A percentile compares a stretch with the other conserved stretches of the same genome.
Evolutionary conservation across 192 early-diverging fungal genomes (phyloP).

Genomic region (Coemansia reversa): DNA sequence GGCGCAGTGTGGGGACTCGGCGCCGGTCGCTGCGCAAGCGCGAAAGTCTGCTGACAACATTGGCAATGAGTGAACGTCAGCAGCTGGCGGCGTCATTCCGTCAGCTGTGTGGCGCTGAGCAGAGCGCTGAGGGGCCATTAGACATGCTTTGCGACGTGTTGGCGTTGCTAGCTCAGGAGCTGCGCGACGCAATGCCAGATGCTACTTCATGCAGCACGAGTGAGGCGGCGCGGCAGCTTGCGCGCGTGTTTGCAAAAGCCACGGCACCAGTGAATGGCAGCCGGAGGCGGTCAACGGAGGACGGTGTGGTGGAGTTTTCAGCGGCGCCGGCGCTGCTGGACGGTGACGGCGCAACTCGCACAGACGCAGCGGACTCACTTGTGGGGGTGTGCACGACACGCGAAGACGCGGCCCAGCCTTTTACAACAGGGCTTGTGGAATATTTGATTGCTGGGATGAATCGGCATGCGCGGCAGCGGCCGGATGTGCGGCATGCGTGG

Average conservation of each 20-base stretch:
- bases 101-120: constrained; percentile 11
- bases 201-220: background rate
- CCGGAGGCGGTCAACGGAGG: constrained; percentile 7
- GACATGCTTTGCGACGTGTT: constrained; percentile 6
- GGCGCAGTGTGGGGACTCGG: constrained; percentile 1
- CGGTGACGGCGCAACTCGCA: background rate
- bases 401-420: constrained; percentile 34
- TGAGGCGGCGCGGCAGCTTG: background rate
- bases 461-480: constrained; percentile 22
- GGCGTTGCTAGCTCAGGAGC: constrained; percentile 20
- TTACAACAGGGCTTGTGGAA: constrained; percentile 41
- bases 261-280: background rate
- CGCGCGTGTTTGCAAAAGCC: constrained; percentile 13
- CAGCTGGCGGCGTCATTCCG: constrained; percentile 13
- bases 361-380: constrained; percentile 16
- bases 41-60: constrained; percentile 15
- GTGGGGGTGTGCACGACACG: constrained; percentile 22
- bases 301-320: constrained; percentile 31
- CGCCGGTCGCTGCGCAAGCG: constrained; percentile 16
- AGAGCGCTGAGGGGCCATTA: background rate
- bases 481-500: constrained; percentile 37
- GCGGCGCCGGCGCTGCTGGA: constrained; percentile 1
- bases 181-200: constrained; percentile 19
- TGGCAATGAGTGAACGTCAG: constrained; percentile 19
- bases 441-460: constrained; percentile 36